Evolutionary conservation across 1,139 yeast species (phyloP).

Genomic region (Yamadazyma jaroonii): DNA sequence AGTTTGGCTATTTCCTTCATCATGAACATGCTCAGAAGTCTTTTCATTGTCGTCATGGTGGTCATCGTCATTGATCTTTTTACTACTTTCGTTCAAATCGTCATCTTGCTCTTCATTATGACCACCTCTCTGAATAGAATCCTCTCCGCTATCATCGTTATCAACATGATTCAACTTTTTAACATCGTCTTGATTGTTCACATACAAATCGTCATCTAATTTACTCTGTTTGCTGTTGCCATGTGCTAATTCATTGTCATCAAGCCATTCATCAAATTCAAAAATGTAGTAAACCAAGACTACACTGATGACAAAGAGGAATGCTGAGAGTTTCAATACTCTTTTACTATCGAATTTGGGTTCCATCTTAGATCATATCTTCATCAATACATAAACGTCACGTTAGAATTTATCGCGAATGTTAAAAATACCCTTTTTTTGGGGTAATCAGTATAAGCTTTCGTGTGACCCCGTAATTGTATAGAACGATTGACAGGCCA

Average conservation of each 20-base stretch:
- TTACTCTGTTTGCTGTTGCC: not conserved
- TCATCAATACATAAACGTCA: no score
- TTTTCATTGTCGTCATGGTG: no score
- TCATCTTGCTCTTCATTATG: no score
- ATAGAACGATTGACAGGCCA: not conserved
- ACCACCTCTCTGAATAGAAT: no score
- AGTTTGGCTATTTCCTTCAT: no score
- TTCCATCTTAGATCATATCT: not conserved
- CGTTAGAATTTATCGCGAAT: no score
- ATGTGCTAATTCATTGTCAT: not conserved
- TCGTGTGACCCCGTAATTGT: not conserved
- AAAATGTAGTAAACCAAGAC: conserved; percentile 7
- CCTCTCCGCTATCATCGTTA: no score
- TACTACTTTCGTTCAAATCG: no score
- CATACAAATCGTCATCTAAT: conserved; percentile 1
- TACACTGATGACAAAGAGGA: conserved; percentile 5
- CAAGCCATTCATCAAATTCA: conserved; percentile 9
- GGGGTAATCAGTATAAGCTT: no score
- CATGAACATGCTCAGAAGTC: no score
- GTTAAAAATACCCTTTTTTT: no score
- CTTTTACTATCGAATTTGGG: not conserved
- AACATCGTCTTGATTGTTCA: not conserved
- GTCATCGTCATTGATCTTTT: no score
- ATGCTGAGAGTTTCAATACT: conserved; percentile 4
- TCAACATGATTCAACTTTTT: not conserved